Evolutionary conservation across 1,139 yeast species (phyloP), one percentile per base, ranked within the genome.

Genomic region (Scheffersomyces insectosa): DNA sequence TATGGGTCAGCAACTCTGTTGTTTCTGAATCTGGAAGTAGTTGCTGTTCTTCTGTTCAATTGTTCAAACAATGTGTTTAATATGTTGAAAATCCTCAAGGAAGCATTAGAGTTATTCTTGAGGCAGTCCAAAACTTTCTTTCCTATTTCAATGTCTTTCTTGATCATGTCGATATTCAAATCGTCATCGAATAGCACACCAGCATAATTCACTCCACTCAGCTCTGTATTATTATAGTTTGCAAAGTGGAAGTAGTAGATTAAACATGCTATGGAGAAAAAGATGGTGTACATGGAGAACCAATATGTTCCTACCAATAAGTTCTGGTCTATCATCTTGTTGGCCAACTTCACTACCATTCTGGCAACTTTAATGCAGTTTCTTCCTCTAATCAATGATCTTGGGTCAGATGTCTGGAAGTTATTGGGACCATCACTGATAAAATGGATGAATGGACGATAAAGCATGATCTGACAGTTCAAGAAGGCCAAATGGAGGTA

Each of bases 221-320:
- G 47, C 20, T 50, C 49, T 29, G 55, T 55, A 37, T 54, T 48
- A 36, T 63, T 61, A 52, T 70, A 69, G 51, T 72, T 71, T 4
- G 78, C 78, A 62, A 87, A 95, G 62, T 88, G 96, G 46, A 83
- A 87, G 59, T 88, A 90, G 57, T 86, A 90, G 8, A 88, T 82
- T 55, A 90, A 72, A 54, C 96, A 88, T 0, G 97, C 96, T 43
- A 90, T 90, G 3, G 96, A 84, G 60, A 88, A 90, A 62, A 90
- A 90, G n/a, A 90, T 85, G 0, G 97, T 88, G 62, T 90, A 90
- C 63, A 87, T 85, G 12, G 95, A 85, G 60, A 89, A 90, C 97
- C 97, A 89, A 62, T 90, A 90, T 2, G 96, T 88, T 1, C 97
- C 97, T 48, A 87, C 82, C 43, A 90, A 70, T 57, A 88, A 75